phyloP scores from a whole-genome alignment of 495 filamentous ascomycete species.

The Penicillium waksmanii region DNA sequence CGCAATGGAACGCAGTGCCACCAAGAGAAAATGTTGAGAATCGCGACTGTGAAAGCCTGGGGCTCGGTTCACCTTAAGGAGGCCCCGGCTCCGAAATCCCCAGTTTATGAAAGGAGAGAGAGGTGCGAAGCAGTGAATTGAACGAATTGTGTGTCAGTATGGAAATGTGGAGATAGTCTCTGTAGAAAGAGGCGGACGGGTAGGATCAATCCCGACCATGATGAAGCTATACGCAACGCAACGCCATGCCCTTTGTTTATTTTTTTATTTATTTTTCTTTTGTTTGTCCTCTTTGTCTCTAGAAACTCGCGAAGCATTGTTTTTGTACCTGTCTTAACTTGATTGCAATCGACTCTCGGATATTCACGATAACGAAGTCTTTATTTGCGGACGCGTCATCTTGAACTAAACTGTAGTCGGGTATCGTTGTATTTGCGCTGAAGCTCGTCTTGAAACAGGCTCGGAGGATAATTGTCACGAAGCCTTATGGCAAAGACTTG shows the following conservation, averaged over 20 bases:
- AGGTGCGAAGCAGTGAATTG: background rate
- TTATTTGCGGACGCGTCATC: background rate
- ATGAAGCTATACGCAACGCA: conserved; percentile 38
- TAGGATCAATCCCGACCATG: conserved; percentile 22
- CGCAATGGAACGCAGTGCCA: background rate
- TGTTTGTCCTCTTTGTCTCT: conserved; percentile 22
- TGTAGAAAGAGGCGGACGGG: conserved; percentile 34
- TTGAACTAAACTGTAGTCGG: too few relatives aligned
- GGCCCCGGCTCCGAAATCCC: background rate
- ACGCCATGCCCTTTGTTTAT: conserved; percentile 24
- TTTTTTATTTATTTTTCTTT: conserved; percentile 27
- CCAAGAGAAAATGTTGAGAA: background rate
- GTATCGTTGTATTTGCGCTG: too few relatives aligned
- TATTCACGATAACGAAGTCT: conserved; percentile 1
- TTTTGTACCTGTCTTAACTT: background rate
- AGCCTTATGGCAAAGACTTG: too few relatives aligned
- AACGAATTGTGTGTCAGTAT: conserved; percentile 4
- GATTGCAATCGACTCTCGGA: background rate
- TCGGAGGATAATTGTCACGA: too few relatives aligned
- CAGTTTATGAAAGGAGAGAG: conserved; percentile 3
- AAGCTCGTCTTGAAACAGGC: too few relatives aligned
- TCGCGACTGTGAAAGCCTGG: too few relatives aligned
- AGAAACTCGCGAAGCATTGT: conserved; percentile 3
- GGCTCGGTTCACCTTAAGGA: too few relatives aligned
- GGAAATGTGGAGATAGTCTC: conserved; percentile 9